Evolutionary conservation across 345 rosid genomes (phyloP), one percentile per base, ranked within the genome.

Genomic region (Aurinia saxatilis): DNA sequence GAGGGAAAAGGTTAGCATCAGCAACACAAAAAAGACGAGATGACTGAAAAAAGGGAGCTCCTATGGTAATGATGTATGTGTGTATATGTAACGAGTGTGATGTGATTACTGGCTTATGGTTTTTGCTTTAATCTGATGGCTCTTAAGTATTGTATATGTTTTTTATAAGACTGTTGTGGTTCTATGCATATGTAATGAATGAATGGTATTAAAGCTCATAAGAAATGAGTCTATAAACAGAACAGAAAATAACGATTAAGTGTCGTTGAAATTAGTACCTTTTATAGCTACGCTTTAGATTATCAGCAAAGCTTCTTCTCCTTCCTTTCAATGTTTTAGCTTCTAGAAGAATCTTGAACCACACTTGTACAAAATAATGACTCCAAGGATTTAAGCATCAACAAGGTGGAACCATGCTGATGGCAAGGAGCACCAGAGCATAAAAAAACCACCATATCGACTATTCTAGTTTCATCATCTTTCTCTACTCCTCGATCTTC

Each of bases 1-100:
- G 57, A 56, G 0, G 75, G 75, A 48, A 40, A 58, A 33, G 75
- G 70, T 38, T 70, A 70, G 36, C 18, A 67, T 17, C 13, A 49
- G 23, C 7, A 63, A 46, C 8, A 18, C 33, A 35, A 13, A 50
- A 40, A 27, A 39, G 10, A 57, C 25, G 49, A 47, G 29, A 46
- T 36, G 39, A 17, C 10, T 17, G n/a, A 18, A 10, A 68, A 45
- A 68, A 54, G 19, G 44, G 5, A 62, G 41, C 55, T 45, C 34
- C 34, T 60, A 68, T 25, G 35, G 44, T 34, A 23, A 42, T 18
- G 58, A 10, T 51, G 39, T 60, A 8, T 40, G 23, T 35, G n/a
- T 50, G 25, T 57, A 19, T 10, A 31, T 30, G 51, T 64, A 41
- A 42, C 18, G 17, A 51, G 1, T 51, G 21, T 39, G 61, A 7